Percentiles rank a stretch among this genome's conserved stretches.
These are phyloP conservation scores for Pseudognaphalium luteoalbum DNA, from an alignment of 129 eudicot genomes.

Conservation along the genomic window DNA sequence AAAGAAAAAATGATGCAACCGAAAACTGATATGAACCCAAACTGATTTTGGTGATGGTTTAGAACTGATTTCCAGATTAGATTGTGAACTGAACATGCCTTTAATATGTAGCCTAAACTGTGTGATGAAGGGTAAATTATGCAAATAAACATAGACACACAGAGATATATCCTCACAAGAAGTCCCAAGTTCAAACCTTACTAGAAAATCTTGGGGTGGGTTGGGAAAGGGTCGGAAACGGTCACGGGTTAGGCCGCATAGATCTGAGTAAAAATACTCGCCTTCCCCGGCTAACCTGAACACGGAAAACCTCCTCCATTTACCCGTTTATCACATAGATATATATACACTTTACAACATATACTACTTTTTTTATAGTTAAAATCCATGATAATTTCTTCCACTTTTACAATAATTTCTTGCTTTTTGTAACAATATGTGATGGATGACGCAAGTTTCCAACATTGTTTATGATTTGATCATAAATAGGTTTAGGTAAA, in stretches of 20 bases:
- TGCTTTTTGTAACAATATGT: not conserved
- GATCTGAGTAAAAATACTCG: too few species aligned
- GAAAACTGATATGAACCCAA: not conserved
- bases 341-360: constrained; percentile 1
- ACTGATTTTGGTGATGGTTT: not conserved
- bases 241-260: too few species aligned
- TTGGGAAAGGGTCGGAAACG: too few species aligned
- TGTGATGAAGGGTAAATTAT: not conserved
- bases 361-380: not conserved
- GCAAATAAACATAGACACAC: not conserved
- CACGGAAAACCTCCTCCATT: too few species aligned
- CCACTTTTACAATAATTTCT: not conserved
- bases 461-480: constrained; percentile 4
- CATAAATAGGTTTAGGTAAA: constrained; percentile 1
- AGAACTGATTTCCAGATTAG: not conserved
- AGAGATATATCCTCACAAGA: too few species aligned
- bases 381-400: not conserved
- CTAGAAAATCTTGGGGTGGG: too few species aligned
- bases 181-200: too few species aligned
- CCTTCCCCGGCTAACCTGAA: too few species aligned
- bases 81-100: not conserved
- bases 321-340: too few species aligned
- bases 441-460: constrained; percentile 6
- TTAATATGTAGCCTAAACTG: not conserved
- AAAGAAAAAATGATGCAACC: not conserved